Conservation (phyloP, 2,329 filamentous ascomycete genomes). For the Hypoxylon sp. region DNA sequence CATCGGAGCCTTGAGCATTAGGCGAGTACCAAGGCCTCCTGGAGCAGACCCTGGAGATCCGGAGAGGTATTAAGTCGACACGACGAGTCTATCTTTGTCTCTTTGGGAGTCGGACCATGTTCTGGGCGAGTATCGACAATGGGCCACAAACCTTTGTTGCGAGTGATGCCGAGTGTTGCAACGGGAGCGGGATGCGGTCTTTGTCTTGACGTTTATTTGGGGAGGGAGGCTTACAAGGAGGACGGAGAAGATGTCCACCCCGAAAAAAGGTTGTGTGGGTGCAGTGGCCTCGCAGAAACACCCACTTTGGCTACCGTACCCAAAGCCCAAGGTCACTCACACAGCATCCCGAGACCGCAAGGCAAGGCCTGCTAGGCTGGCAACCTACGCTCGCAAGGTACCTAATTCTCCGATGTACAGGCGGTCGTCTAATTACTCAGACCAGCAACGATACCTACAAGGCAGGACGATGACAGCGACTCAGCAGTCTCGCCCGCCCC, state of each 20-base stretch:
- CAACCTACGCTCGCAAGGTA: conserved; percentile 34
- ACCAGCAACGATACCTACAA: conserved; percentile 33
- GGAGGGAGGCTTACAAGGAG: conserved; percentile 27
- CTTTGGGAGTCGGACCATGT: conserved; percentile 28
- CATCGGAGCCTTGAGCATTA: conserved; percentile 34
- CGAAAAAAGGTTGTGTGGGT: conserved; percentile 32
- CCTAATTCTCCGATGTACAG: conserved; percentile 37
- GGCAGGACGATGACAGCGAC: conserved; percentile 28
- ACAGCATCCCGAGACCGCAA: conserved; percentile 32
- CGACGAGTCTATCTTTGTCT: conserved; percentile 27
- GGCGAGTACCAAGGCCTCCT: conserved; percentile 14
- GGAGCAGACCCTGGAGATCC: conserved; percentile 13
- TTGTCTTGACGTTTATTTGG: conserved; percentile 36
- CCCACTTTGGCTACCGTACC: conserved; percentile 21
- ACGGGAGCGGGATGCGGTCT: conserved; percentile 29
- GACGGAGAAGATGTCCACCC: conserved; percentile 23
- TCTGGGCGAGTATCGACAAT: conserved; percentile 24
- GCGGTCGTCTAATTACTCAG: conserved; percentile 31
- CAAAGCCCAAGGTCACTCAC: conserved; percentile 29
- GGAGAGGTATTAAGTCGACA: conserved; percentile 16
- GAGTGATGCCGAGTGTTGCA: conserved; percentile 20
- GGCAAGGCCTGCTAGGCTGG: conserved; percentile 26
- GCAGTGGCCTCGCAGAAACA: conserved; percentile 29
- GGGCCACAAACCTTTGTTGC: conserved; percentile 32
- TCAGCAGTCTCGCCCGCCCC: conserved; percentile 22